phyloP scores from a whole-genome alignment of 1,284 basidiomycete genomes.

The Cryptococcus sp. region DNA sequence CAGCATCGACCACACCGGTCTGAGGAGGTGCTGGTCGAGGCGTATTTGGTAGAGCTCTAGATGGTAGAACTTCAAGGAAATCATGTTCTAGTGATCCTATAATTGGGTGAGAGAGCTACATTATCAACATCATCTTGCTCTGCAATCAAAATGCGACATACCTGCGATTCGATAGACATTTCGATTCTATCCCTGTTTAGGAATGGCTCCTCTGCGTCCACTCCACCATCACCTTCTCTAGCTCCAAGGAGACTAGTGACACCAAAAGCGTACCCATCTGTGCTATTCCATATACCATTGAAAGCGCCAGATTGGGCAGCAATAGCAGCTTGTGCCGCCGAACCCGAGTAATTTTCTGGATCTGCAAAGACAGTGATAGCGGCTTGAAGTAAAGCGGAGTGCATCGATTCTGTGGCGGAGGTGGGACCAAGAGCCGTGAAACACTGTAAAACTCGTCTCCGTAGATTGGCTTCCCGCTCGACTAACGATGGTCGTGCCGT shows the following conservation, averaged over 20 bases:
- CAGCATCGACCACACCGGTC: slow-evolving; percentile 82
- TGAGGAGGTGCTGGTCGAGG: slow-evolving; percentile 63
- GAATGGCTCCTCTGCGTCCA: slow-evolving; percentile 54
- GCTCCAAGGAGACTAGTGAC: slow-evolving; percentile 64
- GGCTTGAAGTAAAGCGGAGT: slow-evolving; percentile 74
- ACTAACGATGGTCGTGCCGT: slow-evolving; percentile 60
- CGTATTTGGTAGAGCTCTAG: slow-evolving; percentile 11
- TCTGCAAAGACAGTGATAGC: slow-evolving; percentile 82
- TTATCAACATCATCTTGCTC: background rate
- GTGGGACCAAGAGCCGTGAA: slow-evolving; percentile 76
- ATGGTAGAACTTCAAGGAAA: slow-evolving; percentile 63
- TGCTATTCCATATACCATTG: slow-evolving; percentile 76
- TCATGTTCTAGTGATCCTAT: slow-evolving; percentile 84
- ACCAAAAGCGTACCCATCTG: slow-evolving; percentile 89
- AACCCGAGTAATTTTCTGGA: slow-evolving; percentile 62
- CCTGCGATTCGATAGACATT: slow-evolving; percentile 67
- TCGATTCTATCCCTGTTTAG: slow-evolving; percentile 75
- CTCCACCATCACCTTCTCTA: slow-evolving; percentile 33
- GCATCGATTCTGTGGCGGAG: slow-evolving; percentile 74
- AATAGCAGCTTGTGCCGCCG: slow-evolving; percentile 87
- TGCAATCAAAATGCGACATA: slow-evolving; percentile 43
- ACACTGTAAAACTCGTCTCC: slow-evolving; percentile 82
- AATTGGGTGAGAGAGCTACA: slow-evolving; percentile 70
- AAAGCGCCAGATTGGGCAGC: slow-evolving; percentile 81
- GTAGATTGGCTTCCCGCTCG: slow-evolving; percentile 76